Percentiles rank a stretch among this genome's conserved stretches.
These are phyloP conservation scores for Jatropha podagrica DNA, from an alignment of 441 rosid species.

Conservation along the genomic window DNA sequence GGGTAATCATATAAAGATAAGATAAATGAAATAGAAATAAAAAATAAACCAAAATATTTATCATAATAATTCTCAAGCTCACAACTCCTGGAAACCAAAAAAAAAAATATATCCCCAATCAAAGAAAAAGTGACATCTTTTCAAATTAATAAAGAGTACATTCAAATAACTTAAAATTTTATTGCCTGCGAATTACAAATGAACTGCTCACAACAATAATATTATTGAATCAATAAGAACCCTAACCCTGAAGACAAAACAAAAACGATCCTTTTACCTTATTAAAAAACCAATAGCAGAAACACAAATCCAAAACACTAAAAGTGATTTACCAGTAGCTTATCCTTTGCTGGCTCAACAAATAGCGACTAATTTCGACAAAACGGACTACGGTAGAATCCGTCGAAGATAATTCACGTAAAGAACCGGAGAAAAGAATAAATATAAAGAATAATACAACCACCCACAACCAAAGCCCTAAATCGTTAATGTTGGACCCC, in stretches of 20 bases:
- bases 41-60: background rate
- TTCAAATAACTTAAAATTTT: background rate
- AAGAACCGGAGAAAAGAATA: too few species aligned
- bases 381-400: background rate
- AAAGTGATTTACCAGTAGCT: slow-evolving; percentile 14
- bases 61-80: background rate
- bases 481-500: slow-evolving; percentile 8
- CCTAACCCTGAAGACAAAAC: slow-evolving; percentile 9
- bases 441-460: background rate
- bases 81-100: background rate
- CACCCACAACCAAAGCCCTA: background rate
- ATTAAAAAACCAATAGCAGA: background rate
- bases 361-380: background rate
- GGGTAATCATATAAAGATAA: too few species aligned
- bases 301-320: background rate
- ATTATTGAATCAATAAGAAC: background rate
- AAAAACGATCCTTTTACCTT: background rate
- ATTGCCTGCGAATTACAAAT: background rate
- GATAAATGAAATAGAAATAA: background rate
- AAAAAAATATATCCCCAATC: background rate
- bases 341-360: background rate
- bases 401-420: background rate
- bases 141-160: background rate
- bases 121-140: background rate
- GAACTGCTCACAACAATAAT: background rate